Percentiles rank a stretch among this genome's conserved stretches.
Evolutionary conservation across 345 rosid genomes (phyloP).

Genomic region (Eucalyptus pauciflora): DNA sequence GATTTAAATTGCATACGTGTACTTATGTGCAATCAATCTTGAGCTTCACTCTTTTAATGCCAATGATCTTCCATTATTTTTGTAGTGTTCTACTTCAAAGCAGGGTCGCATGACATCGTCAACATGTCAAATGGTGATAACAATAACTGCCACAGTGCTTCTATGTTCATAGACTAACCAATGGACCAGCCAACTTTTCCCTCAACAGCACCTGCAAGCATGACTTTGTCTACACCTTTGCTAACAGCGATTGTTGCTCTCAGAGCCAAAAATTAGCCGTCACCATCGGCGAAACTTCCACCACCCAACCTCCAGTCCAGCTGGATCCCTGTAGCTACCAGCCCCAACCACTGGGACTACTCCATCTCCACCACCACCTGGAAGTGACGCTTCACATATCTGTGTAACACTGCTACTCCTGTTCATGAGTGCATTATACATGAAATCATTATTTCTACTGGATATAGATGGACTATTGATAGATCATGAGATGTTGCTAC

Average conservation of each 20-base stretch:
- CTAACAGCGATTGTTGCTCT: too few relatives aligned
- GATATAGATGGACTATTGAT: not conserved
- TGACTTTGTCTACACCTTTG: too few relatives aligned
- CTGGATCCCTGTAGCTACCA: not conserved
- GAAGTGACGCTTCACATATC: not conserved
- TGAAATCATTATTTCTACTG: too few relatives aligned
- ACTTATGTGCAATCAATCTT: not conserved
- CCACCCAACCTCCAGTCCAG: not conserved
- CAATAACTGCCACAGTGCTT: not conserved
- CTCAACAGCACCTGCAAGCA: fast-evolving
- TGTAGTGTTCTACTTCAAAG: not conserved
- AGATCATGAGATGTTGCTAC: not conserved
- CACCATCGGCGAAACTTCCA: fast-evolving
- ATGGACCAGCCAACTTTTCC: not conserved
- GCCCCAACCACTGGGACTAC: not conserved
- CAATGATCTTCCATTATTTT: not conserved
- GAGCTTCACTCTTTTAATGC: not conserved
- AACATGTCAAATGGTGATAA: not conserved
- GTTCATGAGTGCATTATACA: not conserved
- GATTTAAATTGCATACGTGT: too few relatives aligned
- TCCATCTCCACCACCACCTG: not conserved
- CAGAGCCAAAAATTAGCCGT: not conserved
- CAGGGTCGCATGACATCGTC: fast-evolving
- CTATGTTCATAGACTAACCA: not conserved
- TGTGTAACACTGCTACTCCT: not conserved